Evolutionary conservation across 345 rosid genomes (phyloP).

Genomic region (Firmiana major): DNA sequence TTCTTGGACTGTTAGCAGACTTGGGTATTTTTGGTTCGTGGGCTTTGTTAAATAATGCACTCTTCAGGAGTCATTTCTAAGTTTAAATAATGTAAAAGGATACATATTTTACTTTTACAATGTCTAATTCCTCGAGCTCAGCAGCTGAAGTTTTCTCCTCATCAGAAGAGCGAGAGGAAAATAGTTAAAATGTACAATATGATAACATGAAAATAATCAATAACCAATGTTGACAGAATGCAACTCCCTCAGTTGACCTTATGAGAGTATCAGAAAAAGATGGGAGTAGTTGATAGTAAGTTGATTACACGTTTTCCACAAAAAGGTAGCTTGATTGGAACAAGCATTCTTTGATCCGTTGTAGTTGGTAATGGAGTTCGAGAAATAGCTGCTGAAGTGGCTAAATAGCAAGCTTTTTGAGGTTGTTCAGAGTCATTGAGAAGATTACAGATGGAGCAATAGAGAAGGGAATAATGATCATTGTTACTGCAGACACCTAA

Average conservation of each 20-base stretch:
- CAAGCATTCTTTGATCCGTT: not conserved
- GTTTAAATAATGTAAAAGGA: too few species aligned
- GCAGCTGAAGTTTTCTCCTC: too few species aligned
- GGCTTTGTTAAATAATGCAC: not conserved
- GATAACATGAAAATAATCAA: too few species aligned
- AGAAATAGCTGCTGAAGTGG: conserved; percentile 15
- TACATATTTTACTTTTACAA: too few species aligned
- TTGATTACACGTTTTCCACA: conserved; percentile 25
- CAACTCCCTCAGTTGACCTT: too few species aligned
- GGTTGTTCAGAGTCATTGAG: not conserved
- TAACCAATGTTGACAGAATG: too few species aligned
- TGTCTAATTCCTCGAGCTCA: too few species aligned
- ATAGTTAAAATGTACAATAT: too few species aligned
- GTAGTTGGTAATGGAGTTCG: conserved; percentile 16
- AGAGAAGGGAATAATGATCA: not conserved
- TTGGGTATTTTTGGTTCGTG: not conserved
- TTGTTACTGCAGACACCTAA: not conserved
- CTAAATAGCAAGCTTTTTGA: not conserved
- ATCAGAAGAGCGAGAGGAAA: too few species aligned
- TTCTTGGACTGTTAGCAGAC: not conserved
- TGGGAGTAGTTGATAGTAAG: not conserved
- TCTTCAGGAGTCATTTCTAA: too few species aligned
- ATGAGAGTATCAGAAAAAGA: too few species aligned
- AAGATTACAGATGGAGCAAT: conserved; percentile 19
- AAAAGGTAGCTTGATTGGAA: conserved; percentile 14